Conservation (phyloP, 148 eudicot genomes). For the Euryodendron excelsum region DNA sequence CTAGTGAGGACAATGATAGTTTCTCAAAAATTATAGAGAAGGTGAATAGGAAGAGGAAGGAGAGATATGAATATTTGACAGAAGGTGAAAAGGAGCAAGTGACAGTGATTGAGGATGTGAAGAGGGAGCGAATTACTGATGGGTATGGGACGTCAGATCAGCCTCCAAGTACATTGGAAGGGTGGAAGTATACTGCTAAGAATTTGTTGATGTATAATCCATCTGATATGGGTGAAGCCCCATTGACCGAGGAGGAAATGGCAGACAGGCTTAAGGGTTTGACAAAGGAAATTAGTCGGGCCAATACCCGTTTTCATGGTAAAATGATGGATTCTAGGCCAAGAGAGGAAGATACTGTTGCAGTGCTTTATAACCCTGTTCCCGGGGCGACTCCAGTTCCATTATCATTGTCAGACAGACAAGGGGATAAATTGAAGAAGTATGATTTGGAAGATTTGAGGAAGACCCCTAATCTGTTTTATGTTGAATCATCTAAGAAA, state of each 20-base stretch:
- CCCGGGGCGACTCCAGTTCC: constrained; percentile 66
- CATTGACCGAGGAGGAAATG: constrained; percentile 68
- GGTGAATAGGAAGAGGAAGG: constrained; percentile 78
- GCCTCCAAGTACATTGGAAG: constrained; percentile 68
- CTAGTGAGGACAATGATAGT: constrained; percentile 93
- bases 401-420: constrained; percentile 41
- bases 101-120: constrained; percentile 56
- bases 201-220: constrained; percentile 94
- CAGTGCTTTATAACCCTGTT: constrained; percentile 61
- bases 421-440: constrained; percentile 59
- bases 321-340: constrained; percentile 51
- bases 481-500: constrained; percentile 68
- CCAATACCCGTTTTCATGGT: constrained; percentile 79
- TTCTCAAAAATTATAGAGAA: constrained; percentile 68
- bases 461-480: constrained; percentile 74
- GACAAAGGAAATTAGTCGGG: constrained; percentile 71
- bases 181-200: constrained; percentile 80
- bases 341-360: constrained; percentile 50
- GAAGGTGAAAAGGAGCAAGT: constrained; percentile 57
- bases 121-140: constrained; percentile 70
- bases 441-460: constrained; percentile 93
- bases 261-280: constrained; percentile 62
- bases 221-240: constrained; percentile 69
- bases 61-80: constrained; percentile 63
- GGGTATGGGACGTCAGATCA: constrained; percentile 90